Evolutionary conservation across 495 filamentous ascomycete genomes (phyloP), one percentile per base, ranked within the genome.

Genomic region (Aspergillus bridgeri): DNA sequence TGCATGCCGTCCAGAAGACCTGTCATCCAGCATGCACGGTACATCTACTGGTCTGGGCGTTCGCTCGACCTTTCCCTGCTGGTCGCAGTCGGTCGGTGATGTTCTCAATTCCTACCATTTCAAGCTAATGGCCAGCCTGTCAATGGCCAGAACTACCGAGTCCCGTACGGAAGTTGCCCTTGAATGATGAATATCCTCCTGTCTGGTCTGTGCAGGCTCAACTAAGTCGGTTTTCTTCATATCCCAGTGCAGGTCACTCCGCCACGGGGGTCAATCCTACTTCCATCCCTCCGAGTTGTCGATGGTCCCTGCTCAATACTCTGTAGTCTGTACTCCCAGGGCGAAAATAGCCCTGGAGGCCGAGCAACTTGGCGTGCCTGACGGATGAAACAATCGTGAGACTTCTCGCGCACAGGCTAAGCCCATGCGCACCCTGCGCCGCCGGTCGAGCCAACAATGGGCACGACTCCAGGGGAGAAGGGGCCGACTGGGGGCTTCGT

Each of bases 311-410:
- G 33, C 17, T n/a, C n/a, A n/a, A n/a, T n/a, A n/a, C n/a, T n/a
- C n/a, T n/a, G n/a, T n/a, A n/a, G n/a, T n/a, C n/a, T n/a, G n/a
- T n/a, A n/a, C n/a, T n/a, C n/a, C n/a, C n/a, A n/a, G n/a, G n/a
- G n/a, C n/a, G 11, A 38, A 0, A 38, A 13, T 38, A 13, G 17
- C 33, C 33, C 33, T 38, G 33, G 17, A 15, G 33, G 33, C 33
- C 42, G 13, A 55, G 25, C 22, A 15, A 27, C 5, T 27, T 21
- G 9, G 19, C 13, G 29, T 46, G 21, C 42, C 46, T 17, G 21
- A n/a, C 25, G 19, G 7, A 48, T 56, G 44, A 56, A 56, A 56
- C 53, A 56, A 23, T 56, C 25, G 44, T 56, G 53, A 56, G 48
- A 56, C 53, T 19, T 27, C 9, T 38, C 33, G 33, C 17, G 33